Base-by-base conservation (phyloP, 2,329 filamentous ascomycete genomes). In the Alternaria solani region DNA sequence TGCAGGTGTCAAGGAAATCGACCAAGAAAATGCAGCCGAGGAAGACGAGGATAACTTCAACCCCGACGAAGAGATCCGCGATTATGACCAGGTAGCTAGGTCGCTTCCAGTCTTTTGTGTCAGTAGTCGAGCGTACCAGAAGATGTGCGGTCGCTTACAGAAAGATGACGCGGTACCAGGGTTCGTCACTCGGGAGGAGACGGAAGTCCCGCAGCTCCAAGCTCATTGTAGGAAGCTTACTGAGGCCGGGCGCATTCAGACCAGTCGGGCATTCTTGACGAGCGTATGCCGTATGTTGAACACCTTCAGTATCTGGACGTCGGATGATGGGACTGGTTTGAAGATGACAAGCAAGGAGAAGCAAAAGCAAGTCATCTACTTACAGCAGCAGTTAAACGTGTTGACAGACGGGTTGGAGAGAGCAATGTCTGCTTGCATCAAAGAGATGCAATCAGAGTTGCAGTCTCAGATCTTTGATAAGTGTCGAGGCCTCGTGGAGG, bases 21-120 rank as follows among this genome's bases (percentile, higher is more conserved):
- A 89, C 59, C 81, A 87, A 63, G 86, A 88, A 60, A 77, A 81
- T 36, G 81, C 81, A 0, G 77, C 80, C 3, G 84, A 87, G 61
- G 80, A 86, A 63, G 82, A 88, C 44, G 85, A 85, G 20, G 81
- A 80, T 1, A 80, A 80, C 8, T 88, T 88, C 64, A 77, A 88
- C 62, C 85, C 85, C 0, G 81, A 85, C 2, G 69, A 82, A n/a
- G 83, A 88, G 7, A 44, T 80, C 2, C 81, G 86, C 9, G 83
- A 90, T 66, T 90, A 90, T 53, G 81, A 86, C 0, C 75, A 86
- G 43, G 81, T 89, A 7, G 87, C 85, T 0, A 73, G 73, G 8
- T 80, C 79, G 0, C 78, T 91, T 0, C 84, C 87, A 0, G 87
- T 91, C 2, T 91, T 89, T 68, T 90, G 88, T 62, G 85, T 90